These are phyloP conservation scores for Fistulifera solaris DNA, from an alignment of 108 stramenopile genomes.

Conservation along the genomic window DNA sequence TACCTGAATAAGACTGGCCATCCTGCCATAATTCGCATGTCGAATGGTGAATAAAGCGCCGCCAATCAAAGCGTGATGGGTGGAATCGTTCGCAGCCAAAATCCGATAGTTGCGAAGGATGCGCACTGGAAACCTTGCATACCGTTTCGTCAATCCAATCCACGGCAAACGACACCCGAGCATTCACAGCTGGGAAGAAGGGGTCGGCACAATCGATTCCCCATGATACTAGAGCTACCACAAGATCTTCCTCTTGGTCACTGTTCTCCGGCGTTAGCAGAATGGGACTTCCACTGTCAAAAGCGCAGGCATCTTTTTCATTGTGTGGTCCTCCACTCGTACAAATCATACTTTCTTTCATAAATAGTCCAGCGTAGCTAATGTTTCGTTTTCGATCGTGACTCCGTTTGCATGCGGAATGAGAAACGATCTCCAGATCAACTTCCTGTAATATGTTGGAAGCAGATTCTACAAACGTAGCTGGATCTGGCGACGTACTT, in stretches of 20 bases:
- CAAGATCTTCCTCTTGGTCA: conserved; percentile 13
- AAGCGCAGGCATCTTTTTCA: conserved; percentile 16
- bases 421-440: neutral
- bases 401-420: neutral
- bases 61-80: too few species aligned
- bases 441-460: conserved; percentile 2
- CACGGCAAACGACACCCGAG: conserved; percentile 7
- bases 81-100: too few species aligned
- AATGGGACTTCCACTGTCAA: conserved; percentile 37
- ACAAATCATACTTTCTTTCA: conserved; percentile 1
- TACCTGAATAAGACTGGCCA: too few species aligned
- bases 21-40: too few species aligned
- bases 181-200: conserved; percentile 17
- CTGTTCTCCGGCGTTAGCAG: conserved; percentile 8
- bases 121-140: conserved; percentile 13
- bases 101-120: conserved; percentile 2
- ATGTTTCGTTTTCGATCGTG: neutral
- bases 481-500: conserved; percentile 5
- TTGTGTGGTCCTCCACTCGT: conserved; percentile 6
- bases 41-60: too few species aligned
- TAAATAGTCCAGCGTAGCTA: neutral
- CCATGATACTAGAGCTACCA: conserved; percentile 32
- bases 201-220: conserved; percentile 26
- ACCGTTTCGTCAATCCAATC: conserved; percentile 18
- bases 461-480: neutral